Evolutionary conservation across 257 asterid genomes (phyloP).

Genomic region (Coffea canephora): DNA sequence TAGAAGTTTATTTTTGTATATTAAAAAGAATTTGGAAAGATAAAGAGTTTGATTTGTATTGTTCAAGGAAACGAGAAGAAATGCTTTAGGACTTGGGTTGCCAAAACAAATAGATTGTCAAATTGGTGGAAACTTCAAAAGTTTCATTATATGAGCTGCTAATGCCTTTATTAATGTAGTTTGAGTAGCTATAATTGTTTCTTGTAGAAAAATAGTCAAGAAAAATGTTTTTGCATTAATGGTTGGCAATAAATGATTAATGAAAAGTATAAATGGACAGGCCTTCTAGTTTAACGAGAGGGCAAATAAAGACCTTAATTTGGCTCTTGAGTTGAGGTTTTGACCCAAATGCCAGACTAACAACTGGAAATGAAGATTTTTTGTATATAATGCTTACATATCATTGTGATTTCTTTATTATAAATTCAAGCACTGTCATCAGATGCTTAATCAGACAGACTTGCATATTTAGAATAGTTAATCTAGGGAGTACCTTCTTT

Average conservation of each 20-base stretch:
- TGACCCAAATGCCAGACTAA: background rate
- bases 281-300: too few species aligned
- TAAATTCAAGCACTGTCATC: background rate
- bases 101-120: background rate
- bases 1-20: background rate
- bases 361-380: background rate
- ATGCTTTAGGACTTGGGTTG: background rate
- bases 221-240: too few species aligned
- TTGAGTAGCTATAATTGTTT: background rate
- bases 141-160: background rate
- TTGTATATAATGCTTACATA: background rate
- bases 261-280: too few species aligned
- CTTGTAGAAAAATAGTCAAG: background rate
- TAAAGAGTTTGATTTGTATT: background rate
- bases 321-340: background rate
- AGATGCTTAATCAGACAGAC: background rate
- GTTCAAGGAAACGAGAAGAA: background rate
- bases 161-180: too few species aligned
- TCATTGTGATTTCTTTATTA: background rate
- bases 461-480: too few species aligned
- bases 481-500: too few species aligned
- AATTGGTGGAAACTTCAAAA: background rate
- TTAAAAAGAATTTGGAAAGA: background rate
- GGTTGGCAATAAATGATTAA: background rate
- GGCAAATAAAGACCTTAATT: background rate